A percentile compares a stretch with the other conserved stretches of the same genome.
phyloP scores from a whole-genome alignment of 23 red algal species.

The Gracilaria vermiculophylla region DNA sequence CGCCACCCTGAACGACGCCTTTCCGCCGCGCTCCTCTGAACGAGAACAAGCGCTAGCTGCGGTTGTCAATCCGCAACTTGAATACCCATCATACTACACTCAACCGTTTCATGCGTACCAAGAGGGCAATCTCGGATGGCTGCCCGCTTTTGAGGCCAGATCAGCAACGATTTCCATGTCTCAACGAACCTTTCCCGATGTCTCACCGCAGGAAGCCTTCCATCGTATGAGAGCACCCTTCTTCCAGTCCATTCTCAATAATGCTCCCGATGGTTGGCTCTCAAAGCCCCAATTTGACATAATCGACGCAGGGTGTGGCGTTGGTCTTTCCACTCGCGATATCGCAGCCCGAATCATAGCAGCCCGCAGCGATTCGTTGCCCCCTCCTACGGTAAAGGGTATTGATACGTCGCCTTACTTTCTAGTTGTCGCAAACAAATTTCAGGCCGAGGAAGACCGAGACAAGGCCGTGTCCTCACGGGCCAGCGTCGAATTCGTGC shows the following conservation, averaged over 20 bases:
- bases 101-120: constrained; percentile 73
- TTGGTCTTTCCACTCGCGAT: constrained; percentile 41
- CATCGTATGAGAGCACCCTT: not conserved
- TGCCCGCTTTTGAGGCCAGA: constrained; percentile 62
- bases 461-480: not conserved
- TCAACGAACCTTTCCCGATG: constrained; percentile 8
- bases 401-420: constrained; percentile 71
- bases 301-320: constrained; percentile 73
- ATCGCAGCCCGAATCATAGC: not conserved
- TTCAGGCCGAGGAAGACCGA: not conserved
- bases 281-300: not conserved
- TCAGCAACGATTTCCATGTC: constrained; percentile 40
- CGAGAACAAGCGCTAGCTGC: not conserved
- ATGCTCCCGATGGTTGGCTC: not conserved
- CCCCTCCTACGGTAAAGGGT: constrained; percentile 16
- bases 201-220: not conserved
- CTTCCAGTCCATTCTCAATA: not conserved
- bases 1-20: constrained; percentile 13
- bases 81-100: constrained; percentile 55
- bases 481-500: constrained; percentile 36
- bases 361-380: not conserved
- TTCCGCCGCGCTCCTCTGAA: not conserved
- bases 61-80: not conserved
- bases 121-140: constrained; percentile 69
- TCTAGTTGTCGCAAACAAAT: constrained; percentile 31